phyloP scores from a whole-genome alignment of 805 yeast species.

The Suhomyces tanzawaensis region DNA sequence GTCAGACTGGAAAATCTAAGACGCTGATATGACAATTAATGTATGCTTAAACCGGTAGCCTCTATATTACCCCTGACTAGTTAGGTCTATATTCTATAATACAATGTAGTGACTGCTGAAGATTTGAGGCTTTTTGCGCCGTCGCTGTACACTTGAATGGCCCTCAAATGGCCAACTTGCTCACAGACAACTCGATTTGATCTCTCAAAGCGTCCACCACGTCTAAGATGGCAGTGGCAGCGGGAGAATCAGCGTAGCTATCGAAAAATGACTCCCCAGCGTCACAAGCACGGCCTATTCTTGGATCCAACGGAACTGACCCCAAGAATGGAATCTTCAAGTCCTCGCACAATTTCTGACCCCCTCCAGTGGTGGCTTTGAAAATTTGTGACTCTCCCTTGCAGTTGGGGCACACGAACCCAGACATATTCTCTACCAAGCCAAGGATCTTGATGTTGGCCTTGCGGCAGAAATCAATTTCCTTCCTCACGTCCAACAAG shows the following conservation, averaged over 20 bases:
- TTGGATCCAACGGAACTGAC: slow-evolving; percentile 91
- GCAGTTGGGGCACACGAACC: slow-evolving; percentile 96
- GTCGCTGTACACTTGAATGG: no score
- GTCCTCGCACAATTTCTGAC: slow-evolving; percentile 78
- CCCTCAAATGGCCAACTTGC: background rate
- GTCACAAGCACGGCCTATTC: slow-evolving; percentile 89
- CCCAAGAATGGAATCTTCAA: slow-evolving; percentile 79
- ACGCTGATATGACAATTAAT: no score
- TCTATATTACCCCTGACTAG: no score
- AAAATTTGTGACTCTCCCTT: slow-evolving; percentile 87
- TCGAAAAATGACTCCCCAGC: slow-evolving; percentile 82
- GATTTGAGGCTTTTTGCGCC: no score
- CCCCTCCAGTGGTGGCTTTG: slow-evolving; percentile 97
- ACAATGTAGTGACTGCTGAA: no score
- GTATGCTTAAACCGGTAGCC: no score
- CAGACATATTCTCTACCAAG: slow-evolving; percentile 95
- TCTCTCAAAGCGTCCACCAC: slow-evolving; percentile 65
- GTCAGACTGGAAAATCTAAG: no score
- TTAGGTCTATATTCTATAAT: no score
- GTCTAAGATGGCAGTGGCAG: slow-evolving; percentile 77
- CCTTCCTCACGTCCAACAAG: slow-evolving; percentile 89
- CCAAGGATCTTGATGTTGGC: slow-evolving; percentile 87
- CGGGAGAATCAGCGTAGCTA: slow-evolving; percentile 86
- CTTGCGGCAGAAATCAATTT: slow-evolving; percentile 89
- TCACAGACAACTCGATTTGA: slow-evolving; percentile 9